Base-by-base conservation (phyloP, 352 stramenopile species). In the Elongisporangium anandrum region DNA sequence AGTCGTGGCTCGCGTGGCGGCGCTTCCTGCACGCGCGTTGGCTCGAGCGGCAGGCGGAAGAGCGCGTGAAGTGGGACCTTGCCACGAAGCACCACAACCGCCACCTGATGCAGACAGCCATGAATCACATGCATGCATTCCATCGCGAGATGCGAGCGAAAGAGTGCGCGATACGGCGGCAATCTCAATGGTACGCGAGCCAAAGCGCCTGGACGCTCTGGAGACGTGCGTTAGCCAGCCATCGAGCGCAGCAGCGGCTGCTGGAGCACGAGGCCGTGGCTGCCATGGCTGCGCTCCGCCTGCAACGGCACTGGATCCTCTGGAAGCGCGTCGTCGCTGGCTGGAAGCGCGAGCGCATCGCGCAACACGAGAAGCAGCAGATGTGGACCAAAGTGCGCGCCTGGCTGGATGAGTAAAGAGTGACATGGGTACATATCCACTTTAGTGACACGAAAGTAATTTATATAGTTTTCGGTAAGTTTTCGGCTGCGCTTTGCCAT, bases 331-430 rank as follows among this genome's bases (percentile, higher is more conserved):
- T 59, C 2, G 62, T 60, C 2, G 57, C 23, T 4, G 77, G 81
- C 51, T 38, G 49, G 22, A 76, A 73, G 19, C 50, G 29, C 5
- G 52, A 75, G 19, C 57, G 66, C 24, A 53, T 79, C 59, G 55
- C 68, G 0, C 59, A 75, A 52, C 57, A 49, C 26, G 79, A 88
- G 59, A 91, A 88, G 52, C 67, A 81, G 45, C 58, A 70, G 38
- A 52, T 89, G 13, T 89, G 79, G 81, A 59, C 69, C 15, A 88
- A 89, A 61, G 79, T 87, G 23, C 73, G 79, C 2, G 63, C 64
- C 3, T 91, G 81, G 81, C 76, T 89, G 19, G 68, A 81, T 49
- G 79, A 88, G 38, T 34, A 7, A 34, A 12, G 8, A 38, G 12
- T 45, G 34, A 45, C 34, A 45, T 45, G 10, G 34, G 10, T 45